These are phyloP conservation scores for Nephelium lappaceum DNA, from an alignment of 345 rosid genomes.

Conservation along the genomic window DNA sequence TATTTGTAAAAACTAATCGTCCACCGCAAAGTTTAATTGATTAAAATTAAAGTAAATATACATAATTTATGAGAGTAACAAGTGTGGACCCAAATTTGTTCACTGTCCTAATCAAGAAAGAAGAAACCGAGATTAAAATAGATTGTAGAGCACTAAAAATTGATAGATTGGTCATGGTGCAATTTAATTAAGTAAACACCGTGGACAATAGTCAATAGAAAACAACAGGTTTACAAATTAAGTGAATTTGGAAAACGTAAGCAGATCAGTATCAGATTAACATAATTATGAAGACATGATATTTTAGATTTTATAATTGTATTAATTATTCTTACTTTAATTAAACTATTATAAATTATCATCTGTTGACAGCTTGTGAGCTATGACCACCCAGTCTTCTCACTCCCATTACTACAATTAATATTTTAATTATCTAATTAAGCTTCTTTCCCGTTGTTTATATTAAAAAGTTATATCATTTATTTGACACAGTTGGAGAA, in stretches of 20 bases:
- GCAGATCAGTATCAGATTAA: conserved; percentile 22
- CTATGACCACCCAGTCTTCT: background rate
- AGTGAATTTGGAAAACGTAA: conserved; percentile 25
- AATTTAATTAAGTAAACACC: background rate
- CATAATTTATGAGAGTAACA: too few relatives aligned
- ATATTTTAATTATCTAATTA: background rate
- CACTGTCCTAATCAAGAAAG: background rate
- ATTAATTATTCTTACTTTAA: background rate
- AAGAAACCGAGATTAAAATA: background rate
- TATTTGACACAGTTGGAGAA: background rate
- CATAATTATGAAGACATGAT: conserved; percentile 28
- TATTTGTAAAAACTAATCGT: too few relatives aligned
- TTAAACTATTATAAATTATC: conserved; percentile 10
- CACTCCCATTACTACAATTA: background rate
- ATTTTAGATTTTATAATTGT: conserved; percentile 6
- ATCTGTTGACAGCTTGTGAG: conserved; percentile 24
- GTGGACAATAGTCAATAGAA: conserved; percentile 2
- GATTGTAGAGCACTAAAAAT: conserved; percentile 7
- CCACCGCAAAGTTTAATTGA: too few relatives aligned
- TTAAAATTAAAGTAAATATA: too few relatives aligned
- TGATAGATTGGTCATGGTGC: conserved; percentile 14
- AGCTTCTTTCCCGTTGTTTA: background rate
- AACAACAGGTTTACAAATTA: background rate
- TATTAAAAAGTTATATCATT: background rate
- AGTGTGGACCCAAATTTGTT: background rate